Evolutionary conservation across 2,329 filamentous ascomycete species (phyloP).

Genomic region (Torrubiella hemipterigena): DNA sequence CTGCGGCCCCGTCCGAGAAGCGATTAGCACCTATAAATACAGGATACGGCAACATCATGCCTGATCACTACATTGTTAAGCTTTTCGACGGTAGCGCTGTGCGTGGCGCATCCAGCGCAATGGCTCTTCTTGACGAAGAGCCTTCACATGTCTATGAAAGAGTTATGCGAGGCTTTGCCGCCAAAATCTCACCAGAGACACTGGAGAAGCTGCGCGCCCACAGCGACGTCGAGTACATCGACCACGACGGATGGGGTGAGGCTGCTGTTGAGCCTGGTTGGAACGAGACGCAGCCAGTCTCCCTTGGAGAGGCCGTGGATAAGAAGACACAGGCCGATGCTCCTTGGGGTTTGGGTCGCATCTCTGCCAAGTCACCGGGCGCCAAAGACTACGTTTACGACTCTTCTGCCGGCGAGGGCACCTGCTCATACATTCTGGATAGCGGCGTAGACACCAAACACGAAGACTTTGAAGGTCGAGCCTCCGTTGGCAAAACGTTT

Average conservation of each 20-base stretch:
- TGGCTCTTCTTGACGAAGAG: conserved; percentile 39
- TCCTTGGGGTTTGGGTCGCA: conserved; percentile 19
- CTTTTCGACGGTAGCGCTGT: too few relatives aligned
- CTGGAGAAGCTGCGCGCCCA: conserved; percentile 29
- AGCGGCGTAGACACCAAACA: conserved; percentile 47
- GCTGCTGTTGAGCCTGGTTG: too few relatives aligned
- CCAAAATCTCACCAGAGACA: conserved; percentile 16
- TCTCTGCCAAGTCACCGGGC: conserved; percentile 17
- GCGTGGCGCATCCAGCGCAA: conserved; percentile 30
- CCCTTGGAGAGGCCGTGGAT: conserved; percentile 16
- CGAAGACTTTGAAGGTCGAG: conserved; percentile 39
- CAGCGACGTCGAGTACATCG: conserved; percentile 25
- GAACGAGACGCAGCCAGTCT: too few relatives aligned
- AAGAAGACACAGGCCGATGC: conserved; percentile 17
- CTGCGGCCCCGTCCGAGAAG: too few relatives aligned
- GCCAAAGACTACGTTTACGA: conserved; percentile 35
- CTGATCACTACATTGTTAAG: conserved; percentile 46
- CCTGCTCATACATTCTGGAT: conserved; percentile 50
- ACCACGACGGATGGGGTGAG: conserved; percentile 28
- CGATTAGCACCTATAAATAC: too few relatives aligned
- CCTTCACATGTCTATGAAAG: conserved; percentile 37
- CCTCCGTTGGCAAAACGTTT: conserved; percentile 17
- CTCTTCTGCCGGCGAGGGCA: conserved; percentile 32
- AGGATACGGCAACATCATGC: too few relatives aligned
- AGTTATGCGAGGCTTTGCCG: conserved; percentile 26